These are phyloP conservation scores for Fraxinus quadrangulata DNA, from an alignment of 257 asterid species.

Conservation along the genomic window DNA sequence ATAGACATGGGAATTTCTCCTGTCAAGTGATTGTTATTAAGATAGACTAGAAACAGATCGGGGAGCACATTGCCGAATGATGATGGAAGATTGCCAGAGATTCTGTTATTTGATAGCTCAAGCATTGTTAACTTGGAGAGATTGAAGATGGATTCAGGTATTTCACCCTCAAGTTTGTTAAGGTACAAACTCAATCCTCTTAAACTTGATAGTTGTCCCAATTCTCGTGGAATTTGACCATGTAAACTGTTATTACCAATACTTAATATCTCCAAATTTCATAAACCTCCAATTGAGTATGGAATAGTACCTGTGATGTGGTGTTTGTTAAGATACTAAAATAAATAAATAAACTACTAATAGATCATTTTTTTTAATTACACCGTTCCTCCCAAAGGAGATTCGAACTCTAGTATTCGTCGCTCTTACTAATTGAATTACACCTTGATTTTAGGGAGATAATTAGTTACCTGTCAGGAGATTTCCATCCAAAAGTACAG, in stretches of 20 bases:
- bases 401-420: too few species aligned
- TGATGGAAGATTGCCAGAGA: conserved; percentile 25
- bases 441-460: neutral
- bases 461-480: neutral
- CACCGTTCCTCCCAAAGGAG: too few species aligned
- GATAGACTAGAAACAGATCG: conserved; percentile 15
- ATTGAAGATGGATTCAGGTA: conserved; percentile 26
- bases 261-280: conserved; percentile 11
- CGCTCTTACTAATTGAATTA: too few species aligned
- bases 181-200: neutral
- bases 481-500: neutral
- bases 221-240: conserved; percentile 24
- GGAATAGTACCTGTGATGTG: conserved; percentile 22
- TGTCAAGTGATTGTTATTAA: neutral
- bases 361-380: too few species aligned
- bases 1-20: conserved; percentile 32
- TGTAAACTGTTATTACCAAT: conserved; percentile 7
- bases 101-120: neutral
- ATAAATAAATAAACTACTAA: too few species aligned
- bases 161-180: conserved; percentile 13
- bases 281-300: conserved; percentile 16
- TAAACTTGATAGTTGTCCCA: conserved; percentile 19
- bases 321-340: too few species aligned
- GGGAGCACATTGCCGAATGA: neutral
- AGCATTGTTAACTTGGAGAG: conserved; percentile 21